Conservation (phyloP, 441 rosid species). For the Biscutella laevigata region DNA sequence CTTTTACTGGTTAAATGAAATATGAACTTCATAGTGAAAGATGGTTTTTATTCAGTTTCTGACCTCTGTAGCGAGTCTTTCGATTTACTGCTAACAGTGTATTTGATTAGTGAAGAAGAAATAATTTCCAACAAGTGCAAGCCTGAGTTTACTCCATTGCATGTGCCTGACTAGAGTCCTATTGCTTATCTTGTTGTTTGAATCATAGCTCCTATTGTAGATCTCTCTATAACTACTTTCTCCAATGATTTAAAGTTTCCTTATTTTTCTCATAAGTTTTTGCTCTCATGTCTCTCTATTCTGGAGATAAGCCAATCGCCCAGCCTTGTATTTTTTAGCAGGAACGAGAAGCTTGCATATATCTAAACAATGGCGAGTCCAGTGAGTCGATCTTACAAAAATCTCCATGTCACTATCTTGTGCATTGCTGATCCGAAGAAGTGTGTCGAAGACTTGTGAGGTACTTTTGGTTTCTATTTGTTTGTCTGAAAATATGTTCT, state of each 20-base stretch:
- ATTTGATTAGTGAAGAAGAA: background rate
- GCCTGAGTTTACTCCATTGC: constrained; percentile 1
- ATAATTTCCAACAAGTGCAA: constrained; percentile 1
- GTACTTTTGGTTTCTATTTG: constrained; percentile 15
- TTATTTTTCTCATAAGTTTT: background rate
- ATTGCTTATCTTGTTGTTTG: constrained; percentile 1
- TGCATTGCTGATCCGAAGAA: constrained; percentile 21
- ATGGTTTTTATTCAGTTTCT: background rate
- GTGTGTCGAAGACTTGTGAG: constrained; percentile 21
- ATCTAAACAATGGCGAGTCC: background rate
- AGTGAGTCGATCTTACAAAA: constrained; percentile 5
- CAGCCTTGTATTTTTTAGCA: constrained; percentile 22
- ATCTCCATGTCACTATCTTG: constrained; percentile 6
- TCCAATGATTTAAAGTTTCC: background rate
- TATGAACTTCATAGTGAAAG: constrained; percentile 18
- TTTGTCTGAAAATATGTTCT: constrained; percentile 11
- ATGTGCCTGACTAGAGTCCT: background rate
- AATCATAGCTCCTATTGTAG: constrained; percentile 4
- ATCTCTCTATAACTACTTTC: constrained; percentile 3
- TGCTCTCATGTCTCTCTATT: constrained; percentile 15
- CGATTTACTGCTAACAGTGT: background rate
- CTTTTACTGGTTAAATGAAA: constrained; percentile 22
- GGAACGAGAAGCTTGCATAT: constrained; percentile 22
- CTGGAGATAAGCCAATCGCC: constrained; percentile 14
- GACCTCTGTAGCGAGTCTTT: background rate